phyloP scores from a whole-genome alignment of 164 flowering plant genomes.

The Stephania japonica region DNA sequence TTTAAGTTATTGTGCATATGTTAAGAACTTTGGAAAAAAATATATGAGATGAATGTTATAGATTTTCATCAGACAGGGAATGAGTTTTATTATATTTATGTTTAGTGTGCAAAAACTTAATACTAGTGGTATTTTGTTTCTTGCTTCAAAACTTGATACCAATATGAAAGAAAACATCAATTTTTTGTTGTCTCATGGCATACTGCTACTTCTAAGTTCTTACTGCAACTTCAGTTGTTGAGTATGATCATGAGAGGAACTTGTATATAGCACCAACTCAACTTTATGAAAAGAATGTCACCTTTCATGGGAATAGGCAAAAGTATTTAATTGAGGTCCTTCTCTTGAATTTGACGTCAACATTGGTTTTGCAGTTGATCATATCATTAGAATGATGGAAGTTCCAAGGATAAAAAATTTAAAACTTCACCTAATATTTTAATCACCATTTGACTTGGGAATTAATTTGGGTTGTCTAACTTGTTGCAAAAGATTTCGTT shows the following conservation, averaged over 20 bases:
- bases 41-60: not conserved
- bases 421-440: no score
- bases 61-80: not conserved
- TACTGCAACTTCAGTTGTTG: not conserved
- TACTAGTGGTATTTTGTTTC: not conserved
- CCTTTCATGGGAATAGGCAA: not conserved
- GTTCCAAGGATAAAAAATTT: no score
- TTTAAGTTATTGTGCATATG: not conserved
- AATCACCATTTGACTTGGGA: no score
- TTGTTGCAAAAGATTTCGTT: no score
- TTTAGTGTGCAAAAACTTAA: no score
- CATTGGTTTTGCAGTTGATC: not conserved
- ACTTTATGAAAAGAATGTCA: not conserved
- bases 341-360: no score
- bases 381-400: not conserved
- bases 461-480: no score
- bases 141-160: not conserved
- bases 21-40: not conserved
- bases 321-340: not conserved
- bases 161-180: not conserved
- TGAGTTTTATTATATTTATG: not conserved
- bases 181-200: not conserved
- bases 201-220: not conserved
- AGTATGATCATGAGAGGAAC: not conserved
- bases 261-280: not conserved